Evolutionary conservation across 768 basidiomycete genomes (phyloP).

Genomic region (Lentinula detonsa): DNA sequence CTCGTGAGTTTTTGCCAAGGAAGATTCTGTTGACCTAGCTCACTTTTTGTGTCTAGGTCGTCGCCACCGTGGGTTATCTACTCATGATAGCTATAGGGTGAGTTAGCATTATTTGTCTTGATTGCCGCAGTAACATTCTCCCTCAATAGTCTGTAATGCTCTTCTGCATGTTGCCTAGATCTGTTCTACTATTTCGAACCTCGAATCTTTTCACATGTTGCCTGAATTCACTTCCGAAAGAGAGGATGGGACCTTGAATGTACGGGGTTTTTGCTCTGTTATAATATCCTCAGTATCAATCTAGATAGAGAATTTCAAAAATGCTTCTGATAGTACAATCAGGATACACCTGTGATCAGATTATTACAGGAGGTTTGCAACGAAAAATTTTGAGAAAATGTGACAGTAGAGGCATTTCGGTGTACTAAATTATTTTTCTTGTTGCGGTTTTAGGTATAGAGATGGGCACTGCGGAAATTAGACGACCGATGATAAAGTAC

Average conservation of each 20-base stretch:
- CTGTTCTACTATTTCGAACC: no score
- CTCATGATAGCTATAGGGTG: conserved; percentile 72
- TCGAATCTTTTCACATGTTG: no score
- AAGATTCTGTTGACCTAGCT: background rate
- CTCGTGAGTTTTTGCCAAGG: conserved; percentile 41
- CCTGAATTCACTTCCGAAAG: no score
- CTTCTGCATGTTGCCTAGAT: no score
- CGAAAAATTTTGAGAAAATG: background rate
- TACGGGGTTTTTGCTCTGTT: no score
- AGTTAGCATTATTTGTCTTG: conserved; percentile 18
- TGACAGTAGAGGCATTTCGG: background rate
- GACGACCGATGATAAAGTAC: background rate
- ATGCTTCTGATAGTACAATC: background rate
- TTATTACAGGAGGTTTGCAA: background rate
- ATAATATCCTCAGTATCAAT: no score
- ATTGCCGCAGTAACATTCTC: background rate
- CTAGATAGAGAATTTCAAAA: no score
- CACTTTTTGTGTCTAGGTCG: conserved; percentile 44
- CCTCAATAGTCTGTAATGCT: conserved; percentile 10
- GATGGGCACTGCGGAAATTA: background rate
- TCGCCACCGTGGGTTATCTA: conserved; percentile 78
- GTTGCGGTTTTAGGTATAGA: background rate
- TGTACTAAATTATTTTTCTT: background rate
- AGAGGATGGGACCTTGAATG: no score
- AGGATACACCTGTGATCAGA: background rate